These are phyloP conservation scores for Mucor mucedo DNA, from an alignment of 371 early-diverging fungal genomes.

Conservation along the genomic window DNA sequence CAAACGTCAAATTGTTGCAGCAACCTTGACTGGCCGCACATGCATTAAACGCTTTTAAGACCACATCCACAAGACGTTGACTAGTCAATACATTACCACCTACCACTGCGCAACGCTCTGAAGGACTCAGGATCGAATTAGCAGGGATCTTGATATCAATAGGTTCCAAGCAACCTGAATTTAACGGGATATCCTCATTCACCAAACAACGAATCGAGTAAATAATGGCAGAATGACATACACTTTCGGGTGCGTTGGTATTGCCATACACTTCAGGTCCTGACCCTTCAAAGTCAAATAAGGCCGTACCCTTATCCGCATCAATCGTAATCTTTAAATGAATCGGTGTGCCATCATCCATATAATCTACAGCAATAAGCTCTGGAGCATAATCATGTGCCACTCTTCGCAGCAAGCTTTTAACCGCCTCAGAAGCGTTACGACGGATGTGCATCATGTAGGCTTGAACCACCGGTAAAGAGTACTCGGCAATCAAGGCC, in stretches of 20 bases:
- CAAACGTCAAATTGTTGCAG: slow-evolving; percentile 96
- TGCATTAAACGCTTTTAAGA: slow-evolving; percentile 87
- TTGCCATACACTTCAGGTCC: slow-evolving; percentile 84
- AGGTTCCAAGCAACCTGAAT: slow-evolving; percentile 93
- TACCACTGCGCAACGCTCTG: slow-evolving; percentile 89
- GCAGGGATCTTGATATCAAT: slow-evolving; percentile 81
- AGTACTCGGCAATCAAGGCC: slow-evolving; percentile 83
- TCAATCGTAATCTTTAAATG: slow-evolving; percentile 77
- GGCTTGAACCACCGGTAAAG: slow-evolving; percentile 86
- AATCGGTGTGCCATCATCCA: slow-evolving; percentile 95
- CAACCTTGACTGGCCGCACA: slow-evolving; percentile 95
- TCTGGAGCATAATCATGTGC: slow-evolving; percentile 47
- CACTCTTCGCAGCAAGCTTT: slow-evolving; percentile 70
- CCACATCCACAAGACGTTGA: slow-evolving; percentile 92
- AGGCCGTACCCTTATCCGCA: slow-evolving; percentile 71
- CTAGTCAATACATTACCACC: slow-evolving; percentile 97
- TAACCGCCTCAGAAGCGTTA: slow-evolving; percentile 90
- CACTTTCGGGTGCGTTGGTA: slow-evolving; percentile 71
- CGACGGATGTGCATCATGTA: slow-evolving; percentile 89
- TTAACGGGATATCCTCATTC: slow-evolving; percentile 88
- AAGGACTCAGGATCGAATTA: slow-evolving; percentile 77
- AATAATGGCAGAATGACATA: slow-evolving; percentile 86
- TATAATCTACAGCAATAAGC: slow-evolving; percentile 77
- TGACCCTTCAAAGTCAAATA: slow-evolving; percentile 94
- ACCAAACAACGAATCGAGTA: slow-evolving; percentile 94